Evolutionary conservation across 495 filamentous ascomycete genomes (phyloP).

Genomic region (Aspergillus homomorphus): DNA sequence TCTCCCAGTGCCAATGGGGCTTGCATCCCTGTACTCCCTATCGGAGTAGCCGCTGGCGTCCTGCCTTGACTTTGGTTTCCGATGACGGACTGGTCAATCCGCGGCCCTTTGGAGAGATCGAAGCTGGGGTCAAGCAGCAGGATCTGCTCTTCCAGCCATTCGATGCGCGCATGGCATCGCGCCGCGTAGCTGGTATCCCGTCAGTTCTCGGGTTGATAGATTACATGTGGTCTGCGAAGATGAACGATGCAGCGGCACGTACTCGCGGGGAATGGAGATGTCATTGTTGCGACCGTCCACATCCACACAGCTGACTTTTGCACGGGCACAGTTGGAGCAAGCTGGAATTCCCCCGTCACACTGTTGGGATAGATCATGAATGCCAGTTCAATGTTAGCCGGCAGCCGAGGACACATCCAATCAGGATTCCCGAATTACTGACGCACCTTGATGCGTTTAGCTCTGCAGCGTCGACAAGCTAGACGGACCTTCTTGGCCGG

Average conservation of each 20-base stretch:
- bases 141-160: constrained; percentile 24
- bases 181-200: constrained; percentile 13
- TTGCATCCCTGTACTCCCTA: background rate
- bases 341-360: constrained; percentile 28
- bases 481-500: constrained; percentile 20
- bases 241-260: no score
- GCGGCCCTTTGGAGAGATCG: constrained; percentile 19
- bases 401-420: background rate
- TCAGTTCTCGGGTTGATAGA: background rate
- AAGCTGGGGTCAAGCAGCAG: constrained; percentile 16
- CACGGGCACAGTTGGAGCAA: constrained; percentile 24
- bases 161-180: constrained; percentile 22
- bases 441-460: constrained; percentile 23
- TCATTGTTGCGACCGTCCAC: constrained; percentile 25
- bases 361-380: constrained; percentile 1
- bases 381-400: background rate
- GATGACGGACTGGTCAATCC: constrained; percentile 11
- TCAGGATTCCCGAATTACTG: background rate
- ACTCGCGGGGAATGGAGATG: constrained; percentile 24
- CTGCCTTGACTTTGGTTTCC: background rate
- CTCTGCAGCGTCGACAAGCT: constrained; percentile 23
- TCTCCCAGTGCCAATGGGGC: background rate
- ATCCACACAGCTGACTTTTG: constrained; percentile 23
- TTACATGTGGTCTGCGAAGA: no score
- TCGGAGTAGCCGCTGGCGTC: background rate